Base-by-base conservation (phyloP, 257 asterid genomes). In the Gentiana straminea region DNA sequence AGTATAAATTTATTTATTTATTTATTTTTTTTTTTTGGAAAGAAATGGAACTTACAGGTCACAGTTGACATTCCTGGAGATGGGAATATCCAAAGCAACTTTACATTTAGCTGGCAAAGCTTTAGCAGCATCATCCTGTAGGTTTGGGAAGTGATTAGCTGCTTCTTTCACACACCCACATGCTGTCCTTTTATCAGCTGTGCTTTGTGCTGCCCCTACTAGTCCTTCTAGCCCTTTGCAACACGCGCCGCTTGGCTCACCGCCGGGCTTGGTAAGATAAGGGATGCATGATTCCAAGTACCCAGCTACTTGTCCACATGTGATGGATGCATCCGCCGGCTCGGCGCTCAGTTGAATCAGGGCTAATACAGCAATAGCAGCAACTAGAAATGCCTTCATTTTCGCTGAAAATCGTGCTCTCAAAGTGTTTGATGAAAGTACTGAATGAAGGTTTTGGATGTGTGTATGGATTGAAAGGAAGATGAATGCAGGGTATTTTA, bases 21-120 rank as follows among this genome's bases (percentile, higher is more conserved):
- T 15, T 15, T 15, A 15, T 15, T 15, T 15, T 15, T 15, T 15
- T 0, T 15, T 15, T 15, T 15, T 15, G 0, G 24, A 24, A 24
- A 24, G 24, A 24, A 24, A 24, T 24, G 24, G n/a, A n/a, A n/a
- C n/a, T n/a, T n/a, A n/a, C n/a, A n/a, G n/a, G 46, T 36, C 64
- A 46, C 80, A 81, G 53, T 81, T 66, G 53, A 77, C 73, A 2
- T 11, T 65, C 54, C 66, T 73, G 8, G 82, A 75, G 69, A 81
- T 44, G 0, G 82, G 78, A 8, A 75, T 70, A 37, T 73, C 80
- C 50, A 78, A 3, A 0, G 36, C 3, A 4, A 78, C 80, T 0
- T 53, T 59, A 8, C 84, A 81, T 53, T 70, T 71, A 33, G 12
- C 4, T 1, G 73, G 75, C 15, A 75, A 62, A 58, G 61, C 63